Evolutionary conservation across 1,139 yeast species (phyloP), one percentile per base, ranked within the genome.

Genomic region (Oligophagozyma castellii): DNA sequence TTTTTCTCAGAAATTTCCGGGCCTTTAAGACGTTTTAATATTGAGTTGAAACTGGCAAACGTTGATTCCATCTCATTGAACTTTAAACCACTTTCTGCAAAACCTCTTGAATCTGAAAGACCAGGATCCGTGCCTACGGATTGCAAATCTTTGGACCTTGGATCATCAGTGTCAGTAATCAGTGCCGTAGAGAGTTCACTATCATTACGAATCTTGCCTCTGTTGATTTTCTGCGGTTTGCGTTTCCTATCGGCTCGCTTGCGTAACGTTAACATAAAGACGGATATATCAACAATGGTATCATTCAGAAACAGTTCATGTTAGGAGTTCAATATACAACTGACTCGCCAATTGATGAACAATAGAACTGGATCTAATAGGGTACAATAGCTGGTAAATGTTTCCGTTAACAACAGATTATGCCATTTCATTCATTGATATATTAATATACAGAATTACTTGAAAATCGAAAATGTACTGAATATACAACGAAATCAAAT

Each of bases 1-100:
- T 53, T 46, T 28, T 83, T 57, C 34, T 70, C 77, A 15, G 67
- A 70, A 23, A 62, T 39, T 19, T 42, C 40, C 3, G 42, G 29
- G 29, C 52, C 47, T 29, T 48, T 47, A 26, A 53, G 32, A 25
- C 44, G 45, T 26, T 47, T 47, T 29, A 53, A 51, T 16, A 51
- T 48, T 4, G 41, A 24, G 24, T 44, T 43, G 14, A 51, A 44
- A 5, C 45, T 42, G 7, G 46, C 36, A 28, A 40, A 43, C 7
- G 44, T 40, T 18, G 40, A 39, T n/a, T 44, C 53, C 24, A 47
- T 32, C 28, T 47, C 53, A 11, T 40, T 28, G 23, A 39, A 38
- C 5, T 37, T 36, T 4, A 39, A 34, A 16, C 43, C 44, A 8
- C 15, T 38, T 45, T 18, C 20, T 10, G 10, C 20, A 10, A 18